Base-by-base conservation (phyloP, 768 basidiomycete species). In the Lentinula guzmanii region DNA sequence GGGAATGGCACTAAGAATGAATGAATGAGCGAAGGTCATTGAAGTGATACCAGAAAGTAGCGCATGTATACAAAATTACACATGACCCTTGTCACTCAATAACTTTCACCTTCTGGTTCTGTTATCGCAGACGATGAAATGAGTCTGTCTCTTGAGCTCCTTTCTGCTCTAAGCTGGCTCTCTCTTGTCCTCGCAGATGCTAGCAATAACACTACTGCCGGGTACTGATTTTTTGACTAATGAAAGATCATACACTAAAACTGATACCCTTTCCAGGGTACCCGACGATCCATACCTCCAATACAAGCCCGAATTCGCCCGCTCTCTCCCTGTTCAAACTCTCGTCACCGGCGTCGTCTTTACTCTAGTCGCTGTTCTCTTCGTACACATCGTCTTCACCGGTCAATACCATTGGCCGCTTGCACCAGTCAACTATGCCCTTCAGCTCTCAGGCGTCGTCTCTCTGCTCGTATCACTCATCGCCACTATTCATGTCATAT, bases 331-430 rank as follows among this genome's bases (percentile, higher is more conserved):
- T 2, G 83, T 96, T 0, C 97, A 99, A 69, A 85, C 98, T 55
- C 81, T 97, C 62, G 76, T 96, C 57, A 87, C 86, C 1, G 93
- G 93, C 51, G 83, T 97, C 64, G 85, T 93, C 5, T 76, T 96
- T 64, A 91, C 96, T 9, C 84, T 98, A 63, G 83, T 91, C 50
- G 78, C 82, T 50, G 89, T 96, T 18, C 86, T 99, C 46, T 80
- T 97, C 67, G 86, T 97, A 61, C 95, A 98, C 66, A 86, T 99
- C 65, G 72, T 94, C 62, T 97, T 99, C 76, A 98, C 97, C 4
- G 90, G 89, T 0, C 93, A 96, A 70, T 98, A 96, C 65, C 97
- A 99, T 72, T 92, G 90, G 83, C 93, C 94, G 0, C 86, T 99
- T 43, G 93, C 95, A 0, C 90, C 88, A 5, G 83, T 91, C 68